Base-by-base conservation (phyloP, 805 yeast genomes). In the Lachancea thermotolerans region DNA sequence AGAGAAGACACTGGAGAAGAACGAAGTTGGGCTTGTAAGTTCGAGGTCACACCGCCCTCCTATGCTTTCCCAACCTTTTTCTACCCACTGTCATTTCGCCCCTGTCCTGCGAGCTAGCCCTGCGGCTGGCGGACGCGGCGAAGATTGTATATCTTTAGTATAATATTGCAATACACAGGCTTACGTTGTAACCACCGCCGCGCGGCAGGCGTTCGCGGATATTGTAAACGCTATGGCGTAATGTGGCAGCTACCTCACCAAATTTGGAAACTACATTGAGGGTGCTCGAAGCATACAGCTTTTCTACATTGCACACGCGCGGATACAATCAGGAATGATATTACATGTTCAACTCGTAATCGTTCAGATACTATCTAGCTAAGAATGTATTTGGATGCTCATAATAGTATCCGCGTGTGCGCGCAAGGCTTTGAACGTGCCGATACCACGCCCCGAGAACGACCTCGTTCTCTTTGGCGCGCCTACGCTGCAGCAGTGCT, bases 1-100 rank as follows among this genome's bases (percentile, higher is more conserved):
- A 93, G 89, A 89, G 98, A 87, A 85, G 98, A 83, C 95, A 93
- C 93, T 91, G 99, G 99, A 91, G 96, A 86, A 87, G 98, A 85
- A 91, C 97, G 70, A 91, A 91, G 95, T 82, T 91, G 78, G 80
- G 82, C 82, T 74, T 91, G 82, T 91, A 90, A 86, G 71, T 67
- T 28, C 18, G 27, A 30, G 14, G 33, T 14, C 14, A 30, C 12
- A 14, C 33, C 15, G 18, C 31, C 8, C 18, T 27, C 11, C 5
- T 18, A 10, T 12, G 30, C 30, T 39, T 18, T 2, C 35, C 27
- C 15, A 32, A 10, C 35, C 14, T 40, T 30, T 35, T 35, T 41
- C 14, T 29, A 11, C 29, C 39, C 45, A 17, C 37, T 41, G 44
- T 33, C 35, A 36, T 41, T 18, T 15, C 37, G 18, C 12, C 18